Evolutionary conservation across 139 green algal genomes (phyloP).

Genomic region (Volvox reticuliferus): DNA sequence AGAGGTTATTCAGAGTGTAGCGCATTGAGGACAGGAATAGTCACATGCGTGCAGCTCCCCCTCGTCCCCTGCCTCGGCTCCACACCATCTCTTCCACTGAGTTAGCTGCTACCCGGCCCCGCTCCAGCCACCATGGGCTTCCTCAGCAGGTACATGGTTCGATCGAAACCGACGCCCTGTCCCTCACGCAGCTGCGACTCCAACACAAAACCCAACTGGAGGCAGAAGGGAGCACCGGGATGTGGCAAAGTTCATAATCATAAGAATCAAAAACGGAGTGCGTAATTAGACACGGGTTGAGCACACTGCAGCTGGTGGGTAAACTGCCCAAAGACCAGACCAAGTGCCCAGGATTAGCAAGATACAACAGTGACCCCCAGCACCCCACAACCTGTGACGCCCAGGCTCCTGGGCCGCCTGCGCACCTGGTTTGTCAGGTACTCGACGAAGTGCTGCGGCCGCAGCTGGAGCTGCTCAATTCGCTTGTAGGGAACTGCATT

Average conservation of each 20-base stretch:
- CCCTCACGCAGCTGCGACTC: slow-evolving; percentile 60
- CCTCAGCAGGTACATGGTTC: slow-evolving; percentile 61
- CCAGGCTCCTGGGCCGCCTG: no score
- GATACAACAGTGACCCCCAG: no score
- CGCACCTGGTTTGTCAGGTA: slow-evolving; percentile 13
- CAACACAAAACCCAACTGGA: slow-evolving; percentile 74
- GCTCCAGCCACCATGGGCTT: slow-evolving; percentile 35
- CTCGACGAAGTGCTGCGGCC: slow-evolving; percentile 74
- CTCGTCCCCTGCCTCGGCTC: no score
- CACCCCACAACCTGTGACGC: no score
- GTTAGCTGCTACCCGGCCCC: background rate
- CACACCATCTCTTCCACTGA: no score
- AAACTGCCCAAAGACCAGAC: no score
- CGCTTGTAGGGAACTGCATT: slow-evolving; percentile 48
- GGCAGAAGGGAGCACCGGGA: background rate
- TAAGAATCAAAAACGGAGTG: background rate
- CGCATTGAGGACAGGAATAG: no score
- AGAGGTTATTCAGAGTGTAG: no score
- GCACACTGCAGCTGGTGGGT: background rate
- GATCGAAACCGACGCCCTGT: slow-evolving; percentile 58
- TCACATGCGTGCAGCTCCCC: no score
- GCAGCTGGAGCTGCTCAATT: slow-evolving; percentile 66
- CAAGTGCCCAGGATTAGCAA: background rate
- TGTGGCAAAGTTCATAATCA: background rate
- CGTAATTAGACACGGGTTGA: background rate